Evolutionary conservation across 2,329 filamentous ascomycete species (phyloP).

Genomic region (Harringtonia aguacate): DNA sequence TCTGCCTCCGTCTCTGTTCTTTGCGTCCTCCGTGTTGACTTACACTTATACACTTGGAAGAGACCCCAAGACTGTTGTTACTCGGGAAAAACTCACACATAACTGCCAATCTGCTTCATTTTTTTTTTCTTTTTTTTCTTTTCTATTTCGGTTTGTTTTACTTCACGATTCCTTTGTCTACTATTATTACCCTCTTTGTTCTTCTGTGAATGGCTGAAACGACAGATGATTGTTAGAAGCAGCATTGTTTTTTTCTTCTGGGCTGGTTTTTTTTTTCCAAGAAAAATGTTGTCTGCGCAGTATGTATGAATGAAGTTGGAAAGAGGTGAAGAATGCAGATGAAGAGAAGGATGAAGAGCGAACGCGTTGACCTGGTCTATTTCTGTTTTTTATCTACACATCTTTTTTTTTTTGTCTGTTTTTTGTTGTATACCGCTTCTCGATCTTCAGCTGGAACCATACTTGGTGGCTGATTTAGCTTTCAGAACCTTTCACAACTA

Average conservation of each 20-base stretch:
- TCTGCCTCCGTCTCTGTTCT: too few relatives aligned
- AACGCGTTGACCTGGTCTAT: not conserved
- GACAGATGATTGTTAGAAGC: constrained; percentile 8
- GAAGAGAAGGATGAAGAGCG: not conserved
- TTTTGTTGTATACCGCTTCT: not conserved
- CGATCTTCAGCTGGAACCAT: not conserved
- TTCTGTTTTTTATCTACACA: not conserved
- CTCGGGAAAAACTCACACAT: too few relatives aligned
- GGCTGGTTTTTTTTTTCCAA: not conserved
- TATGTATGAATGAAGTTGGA: not conserved
- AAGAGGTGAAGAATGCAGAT: not conserved
- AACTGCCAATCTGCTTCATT: too few relatives aligned
- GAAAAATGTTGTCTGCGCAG: not conserved
- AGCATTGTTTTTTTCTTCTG: constrained; percentile 2
- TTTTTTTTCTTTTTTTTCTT: not conserved
- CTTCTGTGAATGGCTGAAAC: constrained; percentile 7
- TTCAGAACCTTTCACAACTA: too few relatives aligned
- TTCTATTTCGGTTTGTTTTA: not conserved
- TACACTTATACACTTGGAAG: too few relatives aligned
- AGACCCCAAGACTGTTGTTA: too few relatives aligned
- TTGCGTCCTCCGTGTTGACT: too few relatives aligned
- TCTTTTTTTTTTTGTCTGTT: not conserved
- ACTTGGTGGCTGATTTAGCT: too few relatives aligned
- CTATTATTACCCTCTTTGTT: constrained; percentile 1
- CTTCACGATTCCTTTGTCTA: not conserved